Evolutionary conservation across 805 yeast genomes (phyloP), one percentile per base, ranked within the genome.

Genomic region (Saturnispora kantuleensis): DNA sequence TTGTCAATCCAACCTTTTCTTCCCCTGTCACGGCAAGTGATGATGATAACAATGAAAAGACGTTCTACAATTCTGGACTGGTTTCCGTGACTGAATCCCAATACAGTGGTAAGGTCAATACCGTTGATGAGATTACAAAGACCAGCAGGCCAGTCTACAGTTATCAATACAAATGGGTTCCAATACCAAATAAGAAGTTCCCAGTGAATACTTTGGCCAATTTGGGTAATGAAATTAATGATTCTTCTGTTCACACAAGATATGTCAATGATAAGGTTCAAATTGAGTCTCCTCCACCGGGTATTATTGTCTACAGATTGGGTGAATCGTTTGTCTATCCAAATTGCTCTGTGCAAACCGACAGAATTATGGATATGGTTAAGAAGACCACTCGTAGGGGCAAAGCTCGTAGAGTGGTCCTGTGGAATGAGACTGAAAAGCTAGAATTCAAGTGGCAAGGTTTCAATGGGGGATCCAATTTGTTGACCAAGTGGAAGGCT

Each of bases 351-450:
- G 66, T 74, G 49, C 94, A 84, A 59, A 69, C 76, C 37, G 96
- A 88, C 54, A 59, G 63, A 21, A 71, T 89, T 13, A 67, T 78
- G 39, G 89, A 83, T 48, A 79, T 81, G 52, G 79, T 84, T 33
- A 79, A 77, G 59, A 60, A 65, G 36, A 45, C 57, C 9, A 84
- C 95, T 1, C 73, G 73, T 53, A 74, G 83, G 42, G 88, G 88
- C 28, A 58, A 41, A 61, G 54, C 46, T 57, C 68, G 53, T 52
- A 68, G 47, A 56, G 66, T 28, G 78, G 83, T 36, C 81, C 81
- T 95, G 15, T 89, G 96, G 95, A 88, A 88, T 59, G 90, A 88
- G 56, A 88, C 88, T 11, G 94, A 94, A 50, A 84, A 72, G 35
- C 64, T 71, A 49, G 59, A 56, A 33, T 34, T 43, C 17, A 32